Conservation (phyloP, 495 filamentous ascomycete species). For the Chaetomidium leptoderma region DNA sequence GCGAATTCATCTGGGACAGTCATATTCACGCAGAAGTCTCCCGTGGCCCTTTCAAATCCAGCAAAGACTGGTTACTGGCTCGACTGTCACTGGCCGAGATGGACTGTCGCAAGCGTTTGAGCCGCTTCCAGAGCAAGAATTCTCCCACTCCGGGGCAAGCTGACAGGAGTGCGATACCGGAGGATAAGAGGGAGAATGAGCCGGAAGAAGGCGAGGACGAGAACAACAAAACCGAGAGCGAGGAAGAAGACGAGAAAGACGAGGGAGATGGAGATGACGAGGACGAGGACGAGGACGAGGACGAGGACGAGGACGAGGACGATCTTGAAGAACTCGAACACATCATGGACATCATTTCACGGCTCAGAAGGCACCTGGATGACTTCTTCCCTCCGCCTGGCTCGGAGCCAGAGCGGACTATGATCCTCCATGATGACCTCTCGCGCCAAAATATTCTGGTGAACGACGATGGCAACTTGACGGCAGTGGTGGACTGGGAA, state of each 20-base stretch:
- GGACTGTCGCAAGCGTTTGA: conserved; percentile 6
- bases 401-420: conserved; percentile 22
- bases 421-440: conserved; percentile 41
- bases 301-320: conserved; percentile 5
- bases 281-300: neutral
- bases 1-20: conserved; percentile 6
- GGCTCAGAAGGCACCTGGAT: conserved; percentile 5
- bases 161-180: neutral
- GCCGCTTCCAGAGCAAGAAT: neutral
- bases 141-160: neutral
- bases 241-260: neutral
- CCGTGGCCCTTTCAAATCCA: conserved; percentile 8
- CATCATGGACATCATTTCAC: conserved; percentile 4
- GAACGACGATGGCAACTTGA: conserved; percentile 27
- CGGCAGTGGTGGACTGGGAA: conserved; percentile 48
- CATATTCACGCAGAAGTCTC: conserved; percentile 3
- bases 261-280: neutral
- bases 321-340: conserved; percentile 11
- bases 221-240: neutral
- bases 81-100: conserved; percentile 7
- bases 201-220: neutral
- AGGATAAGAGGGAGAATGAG: neutral
- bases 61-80: conserved; percentile 8
- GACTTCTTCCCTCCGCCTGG: conserved; percentile 15
- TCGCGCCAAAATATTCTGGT: conserved; percentile 41